Evolutionary conservation across 805 yeast genomes (phyloP), one percentile per base, ranked within the genome.

Genomic region (Saccharomycopsis fermentans): DNA sequence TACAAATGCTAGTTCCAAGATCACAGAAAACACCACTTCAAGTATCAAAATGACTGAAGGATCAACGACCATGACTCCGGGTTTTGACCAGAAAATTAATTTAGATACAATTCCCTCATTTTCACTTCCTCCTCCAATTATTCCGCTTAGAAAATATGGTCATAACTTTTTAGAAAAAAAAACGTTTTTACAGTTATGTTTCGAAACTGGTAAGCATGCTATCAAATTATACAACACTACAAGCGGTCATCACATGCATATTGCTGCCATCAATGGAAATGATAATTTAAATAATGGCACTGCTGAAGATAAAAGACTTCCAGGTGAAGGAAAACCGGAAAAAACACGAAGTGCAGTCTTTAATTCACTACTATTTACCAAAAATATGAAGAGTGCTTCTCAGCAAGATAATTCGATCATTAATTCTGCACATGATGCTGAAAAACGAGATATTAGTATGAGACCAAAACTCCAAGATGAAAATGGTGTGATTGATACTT

Each of bases 141-240:
- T 94, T 55, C 99, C 99, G 0, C 74, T 94, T 57, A 79, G 97
- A 66, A 81, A 96, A 65, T 94, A 94, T 68, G 99, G 99, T 16
- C 99, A 94, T 71, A 94, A 90, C 69, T 94, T 90, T 74, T 73
- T 94, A 66, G 98, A 94, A 68, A 88, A 87, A 68, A 90, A 89
- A 69, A 89, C 89, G 4, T 82, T 90, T 62, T 78, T 94, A 34
- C 96, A 91, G 68, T 73, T 94, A 50, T 78, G 81, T 1, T 84
- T 64, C 56, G 78, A 59, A n/a, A 58, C 59, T 17, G 74, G 75
- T 8, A 68, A 77, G 55, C 72, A 75, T 50, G 75, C 82, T 1
- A 72, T 79, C 55, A 70, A 70, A 32, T 65, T 81, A 19, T 58
- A 54, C 21, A 61, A 57, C 14, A 34, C 43, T 40, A 40, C 24